Evolutionary conservation across 2,329 filamentous ascomycete genomes (phyloP).

Genomic region (Trichophyton verrucosum): DNA sequence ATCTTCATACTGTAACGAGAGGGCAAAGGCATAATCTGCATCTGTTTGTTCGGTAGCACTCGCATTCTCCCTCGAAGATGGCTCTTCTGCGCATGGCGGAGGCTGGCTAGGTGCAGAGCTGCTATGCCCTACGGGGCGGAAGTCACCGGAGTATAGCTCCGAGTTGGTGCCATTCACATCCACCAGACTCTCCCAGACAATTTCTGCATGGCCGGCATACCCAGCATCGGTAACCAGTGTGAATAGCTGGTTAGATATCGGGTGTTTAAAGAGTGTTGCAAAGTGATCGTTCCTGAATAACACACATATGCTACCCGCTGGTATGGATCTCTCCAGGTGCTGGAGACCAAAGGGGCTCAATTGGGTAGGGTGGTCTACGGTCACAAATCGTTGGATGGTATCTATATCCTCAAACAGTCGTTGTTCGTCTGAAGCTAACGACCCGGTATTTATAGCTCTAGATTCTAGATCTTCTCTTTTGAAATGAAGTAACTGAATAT

Average conservation of each 20-base stretch:
- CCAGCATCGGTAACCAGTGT: conserved; percentile 88
- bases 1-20: conserved; percentile 86
- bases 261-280: conserved; percentile 82
- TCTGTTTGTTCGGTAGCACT: conserved; percentile 53
- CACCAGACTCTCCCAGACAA: conserved; percentile 89
- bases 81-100: neutral
- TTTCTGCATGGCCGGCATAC: conserved; percentile 73
- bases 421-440: conserved; percentile 60
- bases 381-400: conserved; percentile 72
- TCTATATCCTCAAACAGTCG: conserved; percentile 69
- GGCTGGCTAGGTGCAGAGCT: conserved; percentile 14
- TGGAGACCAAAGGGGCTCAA: conserved; percentile 71
- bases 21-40: conserved; percentile 67
- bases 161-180: conserved; percentile 75
- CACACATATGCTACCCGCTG: conserved; percentile 72
- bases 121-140: conserved; percentile 62
- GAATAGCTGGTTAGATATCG: conserved; percentile 59
- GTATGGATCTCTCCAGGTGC: conserved; percentile 56
- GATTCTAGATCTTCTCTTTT: conserved; percentile 77
- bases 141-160: conserved; percentile 83
- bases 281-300: conserved; percentile 97
- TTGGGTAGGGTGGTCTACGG: conserved; percentile 63
- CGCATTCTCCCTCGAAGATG: neutral
- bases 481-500: conserved; percentile 80
- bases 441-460: conserved; percentile 52